Conservation (phyloP, 2,329 filamentous ascomycete species). For the Colletotrichum eleusines region DNA sequence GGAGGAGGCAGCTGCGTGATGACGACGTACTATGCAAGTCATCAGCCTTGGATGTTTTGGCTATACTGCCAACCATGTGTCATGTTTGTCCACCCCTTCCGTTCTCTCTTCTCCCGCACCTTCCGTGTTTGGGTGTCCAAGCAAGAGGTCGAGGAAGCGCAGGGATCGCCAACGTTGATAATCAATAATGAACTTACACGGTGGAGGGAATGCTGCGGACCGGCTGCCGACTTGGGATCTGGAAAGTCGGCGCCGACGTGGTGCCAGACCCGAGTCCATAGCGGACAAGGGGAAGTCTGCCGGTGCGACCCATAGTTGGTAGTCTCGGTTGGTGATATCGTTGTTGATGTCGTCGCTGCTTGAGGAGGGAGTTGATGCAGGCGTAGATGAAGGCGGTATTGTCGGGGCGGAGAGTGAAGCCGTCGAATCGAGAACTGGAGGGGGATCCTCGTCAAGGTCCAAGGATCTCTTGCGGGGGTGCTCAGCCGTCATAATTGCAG, state of each 20-base stretch:
- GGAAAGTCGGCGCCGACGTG: slow-evolving; percentile 25
- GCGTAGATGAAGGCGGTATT: slow-evolving; percentile 13
- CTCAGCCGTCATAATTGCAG: slow-evolving; percentile 3
- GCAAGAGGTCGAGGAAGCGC: not conserved
- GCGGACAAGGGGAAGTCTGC: not conserved
- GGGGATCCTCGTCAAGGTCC: slow-evolving; percentile 19
- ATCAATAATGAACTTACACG: slow-evolving; percentile 11
- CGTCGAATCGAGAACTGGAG: slow-evolving; percentile 3
- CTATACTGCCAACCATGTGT: not conserved
- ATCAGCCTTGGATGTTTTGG: not conserved
- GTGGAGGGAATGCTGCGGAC: not conserved
- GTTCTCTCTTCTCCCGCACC: not conserved
- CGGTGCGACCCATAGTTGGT: not conserved
- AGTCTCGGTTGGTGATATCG: not conserved
- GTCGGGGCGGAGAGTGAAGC: slow-evolving; percentile 8
- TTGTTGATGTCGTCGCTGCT: not conserved
- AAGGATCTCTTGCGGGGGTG: slow-evolving; percentile 22
- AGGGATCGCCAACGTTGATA: not conserved
- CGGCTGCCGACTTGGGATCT: not conserved
- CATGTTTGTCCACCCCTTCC: not conserved
- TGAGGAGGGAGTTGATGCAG: slow-evolving; percentile 3
- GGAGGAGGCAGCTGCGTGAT: not conserved
- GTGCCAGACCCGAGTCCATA: not conserved
- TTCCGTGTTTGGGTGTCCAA: not conserved
- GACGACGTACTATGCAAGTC: slow-evolving; percentile 9